Evolutionary conservation across 2,329 filamentous ascomycete species (phyloP), one percentile per base, ranked within the genome.

Genomic region (Raffaelea arxii): DNA sequence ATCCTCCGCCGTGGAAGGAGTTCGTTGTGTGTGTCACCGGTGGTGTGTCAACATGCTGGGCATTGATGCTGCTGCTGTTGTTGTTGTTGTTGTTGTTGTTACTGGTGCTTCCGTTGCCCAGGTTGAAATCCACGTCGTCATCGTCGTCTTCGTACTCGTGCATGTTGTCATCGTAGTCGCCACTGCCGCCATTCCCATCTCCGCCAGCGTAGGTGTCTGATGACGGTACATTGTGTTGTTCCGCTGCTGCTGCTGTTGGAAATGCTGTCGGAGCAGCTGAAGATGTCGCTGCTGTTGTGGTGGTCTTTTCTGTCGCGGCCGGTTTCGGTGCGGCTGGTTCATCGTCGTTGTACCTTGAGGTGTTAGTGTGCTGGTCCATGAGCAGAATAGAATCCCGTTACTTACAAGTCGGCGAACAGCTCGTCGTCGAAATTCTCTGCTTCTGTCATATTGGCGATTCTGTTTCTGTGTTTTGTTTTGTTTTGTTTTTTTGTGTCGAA

Each of bases 351-450:
- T 83, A 83, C 44, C 80, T 83, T 52, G 6, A 30, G 27, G 27
- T 9, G 21, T 40, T 9, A 22, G 11, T 30, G 6, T 11, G 40
- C 6, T 16, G 32, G 18, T 12, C 32, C 5, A 5, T 23, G 39
- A 24, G 25, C 9, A 35, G 5, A 39, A 19, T 25, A 36, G 9
- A 27, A 25, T n/a, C 22, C 40, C 42, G 19, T n/a, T 14, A 76
- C 86, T 65, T 69, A 94, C 87, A 94, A 75, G 68, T 94, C 87
- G 58, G 86, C 87, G 65, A 94, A 94, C 62, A 94, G 84, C 74
- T 94, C 87, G 61, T 94, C 87, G 55, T 94, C 86, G 56, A 86
- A 79, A 54, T 84, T 84, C 56, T 87, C 84, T 46, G 76, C 71
- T 58, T 90, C 86, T 25, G 84, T 78, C 84, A 89, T 89, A 6